phyloP scores from a whole-genome alignment of 208 protist genomes.

The Trypanosoma vivax region DNA sequence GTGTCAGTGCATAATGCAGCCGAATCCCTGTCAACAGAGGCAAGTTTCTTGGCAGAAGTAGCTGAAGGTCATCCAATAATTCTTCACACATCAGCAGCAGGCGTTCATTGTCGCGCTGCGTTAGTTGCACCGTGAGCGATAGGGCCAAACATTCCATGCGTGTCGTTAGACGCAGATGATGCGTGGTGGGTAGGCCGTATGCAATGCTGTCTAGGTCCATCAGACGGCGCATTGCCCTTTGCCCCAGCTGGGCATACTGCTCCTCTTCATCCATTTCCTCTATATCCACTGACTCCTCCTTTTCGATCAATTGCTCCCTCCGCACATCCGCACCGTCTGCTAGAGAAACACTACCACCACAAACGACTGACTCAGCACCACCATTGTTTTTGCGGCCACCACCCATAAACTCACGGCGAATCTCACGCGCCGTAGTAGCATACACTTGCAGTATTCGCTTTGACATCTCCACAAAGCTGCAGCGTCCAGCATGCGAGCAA shows the following conservation, averaged over 20 bases:
- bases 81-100: constrained; percentile 38
- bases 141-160: constrained; percentile 45
- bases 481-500: constrained; percentile 1
- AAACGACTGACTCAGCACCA: not conserved
- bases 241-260: constrained; percentile 5
- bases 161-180: constrained; percentile 39
- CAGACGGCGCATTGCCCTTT: constrained; percentile 29
- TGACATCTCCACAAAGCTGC: not conserved
- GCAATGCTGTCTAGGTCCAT: constrained; percentile 36
- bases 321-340: not conserved
- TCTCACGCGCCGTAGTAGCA: not conserved
- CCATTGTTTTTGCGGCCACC: not conserved
- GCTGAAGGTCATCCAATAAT: constrained; percentile 49
- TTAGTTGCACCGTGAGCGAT: constrained; percentile 26
- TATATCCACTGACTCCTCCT: not conserved
- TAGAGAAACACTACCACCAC: not conserved
- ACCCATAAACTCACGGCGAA: constrained; percentile 8
- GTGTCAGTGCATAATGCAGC: constrained; percentile 57
- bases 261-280: constrained; percentile 1
- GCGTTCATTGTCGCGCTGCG: constrained; percentile 16
- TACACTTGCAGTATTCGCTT: not conserved
- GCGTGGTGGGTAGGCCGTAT: constrained; percentile 35
- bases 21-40: constrained; percentile 60
- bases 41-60: constrained; percentile 41
- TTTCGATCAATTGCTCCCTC: no score